A percentile compares a stretch with the other conserved stretches of the same genome.
These are phyloP conservation scores for Fusarium oxysporum DNA, from an alignment of 2,329 filamentous ascomycete genomes.

Conservation along the genomic window DNA sequence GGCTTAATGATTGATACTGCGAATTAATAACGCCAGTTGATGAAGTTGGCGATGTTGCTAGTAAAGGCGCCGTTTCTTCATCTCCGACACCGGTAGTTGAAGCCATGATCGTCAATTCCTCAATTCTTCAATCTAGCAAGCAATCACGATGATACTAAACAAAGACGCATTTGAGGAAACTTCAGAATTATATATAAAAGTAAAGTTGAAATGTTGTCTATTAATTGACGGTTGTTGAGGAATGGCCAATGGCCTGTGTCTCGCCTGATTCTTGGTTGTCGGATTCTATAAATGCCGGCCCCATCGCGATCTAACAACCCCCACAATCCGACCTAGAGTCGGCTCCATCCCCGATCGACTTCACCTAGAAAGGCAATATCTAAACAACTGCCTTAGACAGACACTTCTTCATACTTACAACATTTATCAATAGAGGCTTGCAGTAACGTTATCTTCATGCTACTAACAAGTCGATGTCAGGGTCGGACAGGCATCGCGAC, in stretches of 20 bases:
- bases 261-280: slow-evolving; percentile 19
- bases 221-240: background rate
- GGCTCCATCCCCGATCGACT: slow-evolving; percentile 19
- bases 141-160: background rate
- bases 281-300: slow-evolving; percentile 9
- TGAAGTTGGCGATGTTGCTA: slow-evolving; percentile 7
- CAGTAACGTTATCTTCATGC: background rate
- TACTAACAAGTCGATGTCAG: background rate
- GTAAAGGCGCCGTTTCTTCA: slow-evolving; percentile 22
- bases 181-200: background rate
- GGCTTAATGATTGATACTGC: background rate
- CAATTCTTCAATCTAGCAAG: background rate
- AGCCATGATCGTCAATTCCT: slow-evolving; percentile 16
- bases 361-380: slow-evolving; percentile 12
- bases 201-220: background rate
- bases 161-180: background rate
- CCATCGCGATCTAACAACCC: slow-evolving; percentile 2
- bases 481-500: background rate
- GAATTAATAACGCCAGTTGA: background rate
- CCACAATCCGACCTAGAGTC: slow-evolving; percentile 17
- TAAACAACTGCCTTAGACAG: background rate
- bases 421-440: rapidly evolving
- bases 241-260: background rate
- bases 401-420: background rate
- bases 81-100: slow-evolving; percentile 21